These are phyloP conservation scores for Aspergillus aculeatinus DNA, from an alignment of 2,329 filamentous ascomycete genomes.

Conservation along the genomic window DNA sequence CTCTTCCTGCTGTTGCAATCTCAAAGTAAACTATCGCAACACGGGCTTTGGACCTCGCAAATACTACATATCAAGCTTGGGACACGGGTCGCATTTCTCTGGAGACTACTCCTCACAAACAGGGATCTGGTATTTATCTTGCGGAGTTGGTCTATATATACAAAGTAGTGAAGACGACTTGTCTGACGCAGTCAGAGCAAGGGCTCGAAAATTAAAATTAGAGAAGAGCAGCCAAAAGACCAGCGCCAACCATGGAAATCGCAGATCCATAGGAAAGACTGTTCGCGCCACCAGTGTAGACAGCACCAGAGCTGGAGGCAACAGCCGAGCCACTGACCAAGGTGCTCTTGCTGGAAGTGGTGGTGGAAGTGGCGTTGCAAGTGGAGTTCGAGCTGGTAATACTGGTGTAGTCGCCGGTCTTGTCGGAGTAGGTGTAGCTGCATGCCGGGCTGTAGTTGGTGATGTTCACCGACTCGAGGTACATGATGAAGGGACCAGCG, in stretches of 20 bases:
- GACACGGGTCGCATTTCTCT: no score
- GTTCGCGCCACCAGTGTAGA: background rate
- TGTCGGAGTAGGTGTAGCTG: slow-evolving; percentile 65
- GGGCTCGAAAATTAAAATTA: background rate
- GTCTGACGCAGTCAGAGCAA: background rate
- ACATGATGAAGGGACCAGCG: slow-evolving; percentile 70
- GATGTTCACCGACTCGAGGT: slow-evolving; percentile 61
- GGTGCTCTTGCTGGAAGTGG: background rate
- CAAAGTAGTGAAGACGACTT: background rate
- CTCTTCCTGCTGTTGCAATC: no score
- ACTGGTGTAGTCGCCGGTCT: slow-evolving; percentile 59
- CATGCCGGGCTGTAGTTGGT: slow-evolving; percentile 59
- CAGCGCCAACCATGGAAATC: background rate
- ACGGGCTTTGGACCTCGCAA: no score
- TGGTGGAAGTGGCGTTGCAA: background rate
- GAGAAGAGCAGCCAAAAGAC: background rate
- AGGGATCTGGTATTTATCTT: background rate
- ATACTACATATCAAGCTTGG: no score
- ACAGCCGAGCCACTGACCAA: background rate
- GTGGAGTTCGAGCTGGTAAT: slow-evolving; percentile 44
- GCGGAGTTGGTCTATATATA: background rate
- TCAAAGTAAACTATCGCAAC: no score
- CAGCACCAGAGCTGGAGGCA: background rate
- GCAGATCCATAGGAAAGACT: background rate
- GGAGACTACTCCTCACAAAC: background rate